Percentiles rank a stretch among this genome's conserved stretches.
phyloP scores from a whole-genome alignment of 441 rosid genomes.

The Cnidoscolus chayamansa region DNA sequence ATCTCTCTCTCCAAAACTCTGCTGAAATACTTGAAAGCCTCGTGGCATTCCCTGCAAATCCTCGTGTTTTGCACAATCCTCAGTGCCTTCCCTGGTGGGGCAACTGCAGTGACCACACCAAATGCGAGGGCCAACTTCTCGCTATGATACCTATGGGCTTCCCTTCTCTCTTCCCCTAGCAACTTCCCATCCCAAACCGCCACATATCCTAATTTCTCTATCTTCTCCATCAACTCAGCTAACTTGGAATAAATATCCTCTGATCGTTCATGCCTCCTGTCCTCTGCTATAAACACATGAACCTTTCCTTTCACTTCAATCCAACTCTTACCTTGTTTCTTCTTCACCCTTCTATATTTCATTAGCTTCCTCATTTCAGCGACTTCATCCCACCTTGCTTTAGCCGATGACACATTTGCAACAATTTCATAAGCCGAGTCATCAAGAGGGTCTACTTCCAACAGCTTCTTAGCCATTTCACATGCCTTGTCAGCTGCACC shows the following conservation, averaged over 20 bases:
- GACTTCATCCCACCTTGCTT: slow-evolving; percentile 6
- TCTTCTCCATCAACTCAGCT: background rate
- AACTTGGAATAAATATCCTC: background rate
- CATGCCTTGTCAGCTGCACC: background rate
- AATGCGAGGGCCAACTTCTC: background rate
- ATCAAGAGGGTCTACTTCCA: background rate
- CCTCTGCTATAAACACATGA: background rate
- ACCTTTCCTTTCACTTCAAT: slow-evolving; percentile 2
- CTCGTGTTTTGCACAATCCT: background rate
- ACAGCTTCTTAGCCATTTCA: background rate
- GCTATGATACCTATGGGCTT: background rate
- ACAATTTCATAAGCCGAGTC: background rate
- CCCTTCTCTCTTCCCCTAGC: background rate
- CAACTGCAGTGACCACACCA: background rate
- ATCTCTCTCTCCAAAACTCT: background rate
- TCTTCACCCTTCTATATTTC: background rate
- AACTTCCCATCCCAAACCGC: background rate
- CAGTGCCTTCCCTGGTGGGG: background rate
- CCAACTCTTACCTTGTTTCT: background rate
- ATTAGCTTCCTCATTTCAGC: background rate
- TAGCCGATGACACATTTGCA: background rate
- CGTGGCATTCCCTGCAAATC: background rate
- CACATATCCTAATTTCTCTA: background rate
- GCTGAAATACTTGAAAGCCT: background rate
- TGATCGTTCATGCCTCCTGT: background rate